A percentile compares a stretch with the other conserved stretches of the same genome.
phyloP scores from a whole-genome alignment of 768 basidiomycete species.

The Daedalea quercina region DNA sequence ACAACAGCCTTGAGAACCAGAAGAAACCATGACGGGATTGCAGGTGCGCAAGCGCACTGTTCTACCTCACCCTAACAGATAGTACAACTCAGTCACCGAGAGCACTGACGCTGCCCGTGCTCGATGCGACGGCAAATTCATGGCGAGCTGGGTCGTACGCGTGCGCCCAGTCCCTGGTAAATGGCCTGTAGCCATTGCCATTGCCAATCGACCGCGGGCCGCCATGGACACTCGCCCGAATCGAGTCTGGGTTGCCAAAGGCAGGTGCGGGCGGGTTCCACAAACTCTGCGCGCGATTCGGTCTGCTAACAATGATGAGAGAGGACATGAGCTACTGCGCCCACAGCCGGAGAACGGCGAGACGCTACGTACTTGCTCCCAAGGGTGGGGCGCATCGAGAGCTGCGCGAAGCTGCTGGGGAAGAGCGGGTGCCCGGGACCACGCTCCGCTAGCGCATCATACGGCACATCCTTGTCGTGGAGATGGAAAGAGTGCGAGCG shows the following conservation, averaged over 20 bases:
- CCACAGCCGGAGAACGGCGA: background rate
- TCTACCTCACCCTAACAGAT: background rate
- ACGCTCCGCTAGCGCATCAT: conserved; percentile 55
- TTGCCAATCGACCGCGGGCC: conserved; percentile 9
- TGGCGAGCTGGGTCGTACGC: conserved; percentile 34
- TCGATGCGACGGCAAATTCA: conserved; percentile 38
- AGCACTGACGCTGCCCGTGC: conserved; percentile 27
- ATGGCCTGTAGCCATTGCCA: background rate
- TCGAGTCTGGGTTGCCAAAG: conserved; percentile 19
- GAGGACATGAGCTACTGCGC: background rate
- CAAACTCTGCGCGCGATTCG: conserved; percentile 22
- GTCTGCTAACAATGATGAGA: conserved; percentile 10
- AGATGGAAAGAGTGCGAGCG: conserved; percentile 7
- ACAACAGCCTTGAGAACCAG: no score
- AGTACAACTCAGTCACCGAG: conserved; percentile 4
- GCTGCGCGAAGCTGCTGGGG: conserved; percentile 69
- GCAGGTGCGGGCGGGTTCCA: conserved; percentile 21
- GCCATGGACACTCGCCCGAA: conserved; percentile 6
- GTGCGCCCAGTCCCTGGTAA: conserved; percentile 30
- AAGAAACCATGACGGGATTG: no score
- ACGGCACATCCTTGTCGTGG: conserved; percentile 21
- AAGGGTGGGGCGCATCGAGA: conserved; percentile 62
- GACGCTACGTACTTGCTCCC: conserved; percentile 36
- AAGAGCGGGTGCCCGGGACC: conserved; percentile 74
- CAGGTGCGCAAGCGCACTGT: no score